These are phyloP conservation scores for Phytophthora megakarya DNA, from an alignment of 352 stramenopile species.

Conservation along the genomic window DNA sequence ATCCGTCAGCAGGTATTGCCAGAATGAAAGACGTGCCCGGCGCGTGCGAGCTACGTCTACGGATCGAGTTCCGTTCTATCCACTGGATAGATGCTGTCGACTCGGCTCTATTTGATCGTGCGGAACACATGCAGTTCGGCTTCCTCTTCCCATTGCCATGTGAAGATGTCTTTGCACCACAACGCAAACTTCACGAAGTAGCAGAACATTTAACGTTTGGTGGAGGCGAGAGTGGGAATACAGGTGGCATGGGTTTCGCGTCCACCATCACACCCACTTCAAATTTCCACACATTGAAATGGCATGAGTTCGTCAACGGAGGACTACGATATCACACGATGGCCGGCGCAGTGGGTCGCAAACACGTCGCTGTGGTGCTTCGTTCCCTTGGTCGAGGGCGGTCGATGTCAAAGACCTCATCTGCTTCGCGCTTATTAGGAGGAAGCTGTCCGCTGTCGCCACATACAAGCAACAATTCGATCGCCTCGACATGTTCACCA, in stretches of 20 bases:
- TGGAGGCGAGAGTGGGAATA: conserved; percentile 25
- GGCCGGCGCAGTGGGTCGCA: conserved; percentile 47
- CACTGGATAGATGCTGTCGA: conserved; percentile 73
- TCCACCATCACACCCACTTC: conserved; percentile 61
- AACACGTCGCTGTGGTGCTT: conserved; percentile 69
- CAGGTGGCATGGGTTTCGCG: conserved; percentile 40
- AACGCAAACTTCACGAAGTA: conserved; percentile 81
- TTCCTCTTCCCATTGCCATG: conserved; percentile 82
- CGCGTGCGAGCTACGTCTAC: conserved; percentile 62
- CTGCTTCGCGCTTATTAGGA: conserved; percentile 30
- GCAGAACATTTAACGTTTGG: conserved; percentile 76
- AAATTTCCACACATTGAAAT: conserved; percentile 76
- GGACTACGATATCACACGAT: conserved; percentile 70
- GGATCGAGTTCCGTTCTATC: conserved; percentile 73
- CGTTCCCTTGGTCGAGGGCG: conserved; percentile 41
- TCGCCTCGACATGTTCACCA: conserved; percentile 39
- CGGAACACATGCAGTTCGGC: conserved; percentile 71
- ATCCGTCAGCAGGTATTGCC: conserved; percentile 26
- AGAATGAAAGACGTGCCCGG: conserved; percentile 72
- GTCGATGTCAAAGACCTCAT: conserved; percentile 39
- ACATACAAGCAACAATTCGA: conserved; percentile 28
- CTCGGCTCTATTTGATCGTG: conserved; percentile 59
- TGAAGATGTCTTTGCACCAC: conserved; percentile 79
- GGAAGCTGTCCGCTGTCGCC: conserved; percentile 35
- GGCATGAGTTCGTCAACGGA: conserved; percentile 73